Base-by-base conservation (phyloP, 768 basidiomycete genomes). In the Calocera viscosa region DNA sequence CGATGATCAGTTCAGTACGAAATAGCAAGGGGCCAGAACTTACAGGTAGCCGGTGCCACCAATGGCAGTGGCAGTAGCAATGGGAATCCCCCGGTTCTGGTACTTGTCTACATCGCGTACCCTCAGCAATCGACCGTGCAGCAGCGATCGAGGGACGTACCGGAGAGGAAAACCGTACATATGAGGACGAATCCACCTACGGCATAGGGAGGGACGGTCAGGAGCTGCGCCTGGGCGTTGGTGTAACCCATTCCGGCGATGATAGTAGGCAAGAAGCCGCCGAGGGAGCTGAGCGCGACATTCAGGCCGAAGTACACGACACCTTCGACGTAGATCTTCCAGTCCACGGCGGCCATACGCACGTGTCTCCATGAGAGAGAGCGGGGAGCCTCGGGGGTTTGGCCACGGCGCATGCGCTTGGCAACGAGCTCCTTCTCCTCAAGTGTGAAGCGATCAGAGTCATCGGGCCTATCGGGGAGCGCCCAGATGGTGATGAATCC, bases 201-300 rank as follows among this genome's bases (percentile, higher is more conserved):
- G 1, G 84, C 86, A 72, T 92, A 91, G 2, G 91, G 90, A 1
- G 90, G 89, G 2, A 91, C 89, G 0, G 90, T 90, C 64, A 90
- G 79, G 1, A 91, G 72, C 70, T 92, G 89, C 0, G 87, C 84
- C 34, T 79, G 74, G 14, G 88, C 86, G 35, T 38, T 38, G 35
- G 7, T 38, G 35, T 38, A 38, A 5, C 35, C 35, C 35, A 38
- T 38, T 38, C 35, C 35, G 35, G 35, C 35, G 35, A 38, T 38
- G 35, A 38, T 38, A 38, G 35, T 38, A 38, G 35, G 35, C 35
- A 38, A 14, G 35, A 38, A 38, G 7, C 35, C 35, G 35, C 35
- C 43, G 5, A 47, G 87, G 10, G 89, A 88, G n/a, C 87, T 85
- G 17, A 91, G 77, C 24, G 88, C 86, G 64, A 83, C 83, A 71